These are phyloP conservation scores for Pascua sp. DNA, from an alignment of 1,284 basidiomycete genomes.

Conservation along the genomic window DNA sequence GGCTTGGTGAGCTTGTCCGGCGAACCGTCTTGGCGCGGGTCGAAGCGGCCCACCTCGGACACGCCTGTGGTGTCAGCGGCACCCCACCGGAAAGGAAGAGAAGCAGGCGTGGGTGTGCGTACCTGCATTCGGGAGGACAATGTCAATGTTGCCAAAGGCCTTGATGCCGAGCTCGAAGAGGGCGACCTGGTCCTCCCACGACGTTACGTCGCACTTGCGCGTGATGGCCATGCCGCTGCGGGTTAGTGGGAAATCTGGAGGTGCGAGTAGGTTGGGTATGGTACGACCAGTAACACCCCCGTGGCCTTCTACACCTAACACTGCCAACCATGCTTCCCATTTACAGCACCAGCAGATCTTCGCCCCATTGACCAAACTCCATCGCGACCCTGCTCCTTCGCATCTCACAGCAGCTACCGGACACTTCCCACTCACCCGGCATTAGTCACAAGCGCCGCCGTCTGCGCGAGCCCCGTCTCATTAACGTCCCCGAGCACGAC, in stretches of 20 bases:
- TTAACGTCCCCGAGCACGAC: conserved; percentile 21
- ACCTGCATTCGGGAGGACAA: conserved; percentile 20
- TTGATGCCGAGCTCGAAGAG: conserved; percentile 11
- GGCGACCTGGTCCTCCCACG: conserved; percentile 19
- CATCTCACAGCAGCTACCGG: too few species aligned
- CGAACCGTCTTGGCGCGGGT: conserved; percentile 9
- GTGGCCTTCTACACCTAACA: too few species aligned
- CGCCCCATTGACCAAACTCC: too few species aligned
- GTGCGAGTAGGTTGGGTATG: too few species aligned
- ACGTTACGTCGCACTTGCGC: conserved; percentile 26
- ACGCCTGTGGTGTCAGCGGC: conserved; percentile 6
- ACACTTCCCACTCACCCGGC: too few species aligned
- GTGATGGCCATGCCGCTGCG: not conserved
- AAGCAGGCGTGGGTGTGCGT: too few species aligned
- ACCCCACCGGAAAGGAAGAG: too few species aligned
- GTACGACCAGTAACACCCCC: too few species aligned
- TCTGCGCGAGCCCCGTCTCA: conserved; percentile 9
- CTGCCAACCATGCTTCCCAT: too few species aligned
- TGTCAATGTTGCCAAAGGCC: conserved; percentile 16
- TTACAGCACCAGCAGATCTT: too few species aligned
- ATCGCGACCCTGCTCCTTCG: too few species aligned
- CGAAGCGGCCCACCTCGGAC: conserved; percentile 14
- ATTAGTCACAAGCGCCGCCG: not conserved
- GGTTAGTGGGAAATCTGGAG: not conserved
- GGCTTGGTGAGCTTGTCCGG: conserved; percentile 9